Evolutionary conservation across 2,329 filamentous ascomycete species (phyloP).

Genomic region (Diaporthe longicolla): DNA sequence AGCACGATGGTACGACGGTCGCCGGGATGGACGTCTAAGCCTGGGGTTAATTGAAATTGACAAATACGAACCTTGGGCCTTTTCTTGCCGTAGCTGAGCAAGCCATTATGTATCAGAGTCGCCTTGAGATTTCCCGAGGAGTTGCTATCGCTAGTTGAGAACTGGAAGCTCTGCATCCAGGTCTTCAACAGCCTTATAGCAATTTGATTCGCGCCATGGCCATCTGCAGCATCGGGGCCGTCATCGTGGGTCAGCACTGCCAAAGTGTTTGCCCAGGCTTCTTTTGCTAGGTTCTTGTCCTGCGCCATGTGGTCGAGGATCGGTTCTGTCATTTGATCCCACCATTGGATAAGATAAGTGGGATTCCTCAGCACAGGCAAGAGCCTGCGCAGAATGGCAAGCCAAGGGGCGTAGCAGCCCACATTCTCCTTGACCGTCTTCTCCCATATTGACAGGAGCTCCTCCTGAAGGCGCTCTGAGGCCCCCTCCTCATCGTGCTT

Average conservation of each 20-base stretch:
- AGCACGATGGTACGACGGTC: neutral
- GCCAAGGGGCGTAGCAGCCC: slow-evolving; percentile 75
- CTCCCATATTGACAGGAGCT: slow-evolving; percentile 77
- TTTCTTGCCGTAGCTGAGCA: slow-evolving; percentile 75
- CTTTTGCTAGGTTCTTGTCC: slow-evolving; percentile 74
- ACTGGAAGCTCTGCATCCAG: slow-evolving; percentile 67
- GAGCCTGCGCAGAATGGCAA: slow-evolving; percentile 75
- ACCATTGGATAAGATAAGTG: slow-evolving; percentile 78
- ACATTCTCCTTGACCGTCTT: slow-evolving; percentile 71
- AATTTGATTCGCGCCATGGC: slow-evolving; percentile 61
- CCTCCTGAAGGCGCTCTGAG: slow-evolving; percentile 80
- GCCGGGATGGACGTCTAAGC: neutral
- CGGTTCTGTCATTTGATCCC: slow-evolving; percentile 73
- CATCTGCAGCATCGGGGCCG: slow-evolving; percentile 62
- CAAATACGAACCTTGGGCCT: slow-evolving; percentile 66
- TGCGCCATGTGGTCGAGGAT: slow-evolving; percentile 68
- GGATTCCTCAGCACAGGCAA: slow-evolving; percentile 75
- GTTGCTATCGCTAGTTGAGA: slow-evolving; percentile 54
- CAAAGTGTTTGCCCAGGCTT: slow-evolving; percentile 75
- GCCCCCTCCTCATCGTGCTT: slow-evolving; percentile 78
- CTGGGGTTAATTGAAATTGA: slow-evolving; percentile 1
- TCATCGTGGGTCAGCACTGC: slow-evolving; percentile 75
- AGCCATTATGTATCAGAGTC: slow-evolving; percentile 63
- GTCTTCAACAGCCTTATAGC: slow-evolving; percentile 68
- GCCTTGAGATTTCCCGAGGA: slow-evolving; percentile 61